phyloP scores from a whole-genome alignment of 2,329 filamentous ascomycete species.

The Myriosclerotinia scirpicola region DNA sequence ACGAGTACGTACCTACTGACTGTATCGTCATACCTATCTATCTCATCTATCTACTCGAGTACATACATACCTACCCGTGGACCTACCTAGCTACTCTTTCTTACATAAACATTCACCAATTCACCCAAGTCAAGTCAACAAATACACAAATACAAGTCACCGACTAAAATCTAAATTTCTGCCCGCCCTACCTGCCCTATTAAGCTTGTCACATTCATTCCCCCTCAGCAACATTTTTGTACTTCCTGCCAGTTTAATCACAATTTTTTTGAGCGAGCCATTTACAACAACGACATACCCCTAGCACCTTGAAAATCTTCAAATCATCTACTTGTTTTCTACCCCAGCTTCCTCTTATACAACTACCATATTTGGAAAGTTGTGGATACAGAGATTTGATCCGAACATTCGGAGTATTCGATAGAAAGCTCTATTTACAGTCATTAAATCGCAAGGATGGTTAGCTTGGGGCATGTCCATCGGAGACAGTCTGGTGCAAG shows the following conservation, averaged over 20 bases:
- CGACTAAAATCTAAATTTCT: no score
- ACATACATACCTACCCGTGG: no score
- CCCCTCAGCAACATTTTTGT: not conserved
- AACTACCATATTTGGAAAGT: constrained; percentile 1
- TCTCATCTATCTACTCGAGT: no score
- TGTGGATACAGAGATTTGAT: constrained; percentile 1
- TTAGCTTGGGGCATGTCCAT: constrained; percentile 47
- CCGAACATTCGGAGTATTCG: not conserved
- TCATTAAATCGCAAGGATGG: constrained; percentile 32
- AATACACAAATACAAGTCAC: no score
- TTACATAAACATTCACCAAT: no score
- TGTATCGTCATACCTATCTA: no score
- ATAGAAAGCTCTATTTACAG: not conserved
- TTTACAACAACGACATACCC: constrained; percentile 12
- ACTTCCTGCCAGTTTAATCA: not conserved
- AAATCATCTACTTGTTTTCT: not conserved
- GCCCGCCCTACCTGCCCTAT: no score
- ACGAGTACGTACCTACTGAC: no score
- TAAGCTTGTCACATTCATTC: no score
- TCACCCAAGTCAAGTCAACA: no score
- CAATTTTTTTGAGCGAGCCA: constrained; percentile 3
- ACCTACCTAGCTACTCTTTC: no score
- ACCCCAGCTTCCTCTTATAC: not conserved
- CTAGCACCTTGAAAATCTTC: not conserved
- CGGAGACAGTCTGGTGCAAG: constrained; percentile 48